Evolutionary conservation across 805 yeast genomes (phyloP), one percentile per base, ranked within the genome.

Genomic region (Yamadazyma philogaea): DNA sequence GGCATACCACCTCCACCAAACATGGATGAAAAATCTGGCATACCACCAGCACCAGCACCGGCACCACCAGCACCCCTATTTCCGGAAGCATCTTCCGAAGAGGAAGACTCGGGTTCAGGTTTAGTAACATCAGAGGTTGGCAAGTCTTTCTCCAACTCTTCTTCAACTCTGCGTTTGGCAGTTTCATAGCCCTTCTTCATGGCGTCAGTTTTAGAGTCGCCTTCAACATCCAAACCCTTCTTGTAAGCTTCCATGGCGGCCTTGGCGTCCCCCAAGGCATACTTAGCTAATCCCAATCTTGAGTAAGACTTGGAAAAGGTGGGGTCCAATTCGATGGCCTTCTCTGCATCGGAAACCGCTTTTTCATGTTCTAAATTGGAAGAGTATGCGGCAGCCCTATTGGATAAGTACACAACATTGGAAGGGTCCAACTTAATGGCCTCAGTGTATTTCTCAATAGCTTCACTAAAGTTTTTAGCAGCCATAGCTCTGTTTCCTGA

Each of bases 371-470:
- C 71, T 49, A 79, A 76, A 22, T 77, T 56, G 5, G 96, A 87
- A 8, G 96, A 85, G 65, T 86, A 81, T 2, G 98, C 98, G 33
- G 99, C 99, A 11, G 99, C 98, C 59, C 99, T 81, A 69, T 93
- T 93, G 27, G 98, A 89, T 48, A 77, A 79, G 64, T 83, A 93
- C 16, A 93, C 87, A 14, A 90, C 89, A 61, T 88, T 89, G 14
- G 74, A 63, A 42, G 89, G 80, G 50, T 81, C 73, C 47, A 82
- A 64, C 18, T 66, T 78, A 52, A 93, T 78, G 8, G 98, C 98
- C 42, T 78, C 80, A 6, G 95, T 77, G 66, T 93, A 93, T 51
- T 82, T 79, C 18, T 74, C 77, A 40, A 88, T 74, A 4, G 99
- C 98, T 30, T 63, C 70, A 12, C 70, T 72, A 58, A 77, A 91